These are phyloP conservation scores for Pezicula radicicola DNA, from an alignment of 2,329 filamentous ascomycete genomes.

Conservation along the genomic window DNA sequence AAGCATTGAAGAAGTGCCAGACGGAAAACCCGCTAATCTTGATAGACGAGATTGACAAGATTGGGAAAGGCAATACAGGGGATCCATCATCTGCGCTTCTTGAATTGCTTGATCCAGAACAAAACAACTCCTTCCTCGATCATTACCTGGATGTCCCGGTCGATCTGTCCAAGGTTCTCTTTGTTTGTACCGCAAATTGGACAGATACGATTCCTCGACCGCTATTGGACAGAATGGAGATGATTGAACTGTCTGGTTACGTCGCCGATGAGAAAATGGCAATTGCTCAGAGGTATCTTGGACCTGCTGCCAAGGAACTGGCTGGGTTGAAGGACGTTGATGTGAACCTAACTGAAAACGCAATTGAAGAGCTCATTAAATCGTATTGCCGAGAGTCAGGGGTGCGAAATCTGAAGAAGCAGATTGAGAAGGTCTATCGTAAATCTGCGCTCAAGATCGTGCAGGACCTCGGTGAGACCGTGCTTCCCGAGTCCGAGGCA, in stretches of 20 bases:
- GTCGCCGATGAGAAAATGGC: constrained; percentile 99
- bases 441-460: constrained; percentile 98
- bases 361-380: constrained; percentile 96
- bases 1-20: constrained; percentile 97
- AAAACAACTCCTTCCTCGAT: constrained; percentile 95
- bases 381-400: constrained; percentile 97
- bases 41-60: constrained; percentile 98
- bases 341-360: constrained; percentile 80
- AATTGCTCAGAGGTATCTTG: constrained; percentile 90
- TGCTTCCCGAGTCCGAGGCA: constrained; percentile 74
- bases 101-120: constrained; percentile 92
- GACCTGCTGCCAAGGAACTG: constrained; percentile 89
- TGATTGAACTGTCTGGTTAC: constrained; percentile 94
- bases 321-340: constrained; percentile 88
- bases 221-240: constrained; percentile 93
- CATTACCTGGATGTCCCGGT: constrained; percentile 99
- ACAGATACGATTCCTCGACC: constrained; percentile 96
- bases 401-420: constrained; percentile 97
- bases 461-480: constrained; percentile 85
- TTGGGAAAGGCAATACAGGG: constrained; percentile 92
- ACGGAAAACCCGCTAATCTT: constrained; percentile 96
- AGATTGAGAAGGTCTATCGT: constrained; percentile 98
- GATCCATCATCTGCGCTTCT: constrained; percentile 93
- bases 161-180: constrained; percentile 94
- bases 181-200: constrained; percentile 99